These are phyloP conservation scores for Penicillium soppii DNA, from an alignment of 495 filamentous ascomycete genomes.

Conservation along the genomic window DNA sequence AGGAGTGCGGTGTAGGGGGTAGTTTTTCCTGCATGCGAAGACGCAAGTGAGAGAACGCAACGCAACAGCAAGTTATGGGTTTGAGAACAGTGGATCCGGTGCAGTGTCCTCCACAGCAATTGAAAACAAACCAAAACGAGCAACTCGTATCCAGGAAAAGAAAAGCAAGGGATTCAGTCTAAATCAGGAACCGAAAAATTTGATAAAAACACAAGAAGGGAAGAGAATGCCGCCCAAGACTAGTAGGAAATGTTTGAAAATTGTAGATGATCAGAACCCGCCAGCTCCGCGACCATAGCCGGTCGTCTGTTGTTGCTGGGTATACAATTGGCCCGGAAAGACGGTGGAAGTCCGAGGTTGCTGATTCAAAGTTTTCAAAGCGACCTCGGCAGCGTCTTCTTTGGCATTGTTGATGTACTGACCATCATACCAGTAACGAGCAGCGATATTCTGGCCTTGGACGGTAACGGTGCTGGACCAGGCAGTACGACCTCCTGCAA, in stretches of 20 bases:
- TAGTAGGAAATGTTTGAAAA: conserved; percentile 17
- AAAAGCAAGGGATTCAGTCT: neutral
- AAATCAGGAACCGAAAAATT: neutral
- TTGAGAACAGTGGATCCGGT: conserved; percentile 6
- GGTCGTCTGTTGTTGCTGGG: conserved; percentile 11
- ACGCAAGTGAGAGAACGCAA: conserved; percentile 5
- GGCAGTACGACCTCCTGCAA: conserved; percentile 80
- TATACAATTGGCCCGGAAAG: conserved; percentile 27
- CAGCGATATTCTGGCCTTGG: conserved; percentile 52
- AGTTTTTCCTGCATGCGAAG: conserved; percentile 3
- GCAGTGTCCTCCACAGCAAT: neutral
- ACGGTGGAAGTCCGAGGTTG: conserved; percentile 23
- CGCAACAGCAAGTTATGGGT: neutral
- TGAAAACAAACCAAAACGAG: conserved; percentile 3
- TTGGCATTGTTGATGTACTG: conserved; percentile 81
- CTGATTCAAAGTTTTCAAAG: conserved; percentile 47
- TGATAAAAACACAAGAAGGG: conserved; percentile 20
- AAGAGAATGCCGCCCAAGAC: conserved; percentile 29
- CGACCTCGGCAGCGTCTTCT: conserved; percentile 85
- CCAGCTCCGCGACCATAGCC: conserved; percentile 19
- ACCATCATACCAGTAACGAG: conserved; percentile 91
- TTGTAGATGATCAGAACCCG: conserved; percentile 12
- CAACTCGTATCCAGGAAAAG: conserved; percentile 6
- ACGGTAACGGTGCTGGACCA: conserved; percentile 78
- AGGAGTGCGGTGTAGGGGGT: conserved; percentile 4